A percentile compares a stretch with the other conserved stretches of the same genome.
Evolutionary conservation across 1,284 basidiomycete species (phyloP).

Genomic region (Cryptococcus sp.): DNA sequence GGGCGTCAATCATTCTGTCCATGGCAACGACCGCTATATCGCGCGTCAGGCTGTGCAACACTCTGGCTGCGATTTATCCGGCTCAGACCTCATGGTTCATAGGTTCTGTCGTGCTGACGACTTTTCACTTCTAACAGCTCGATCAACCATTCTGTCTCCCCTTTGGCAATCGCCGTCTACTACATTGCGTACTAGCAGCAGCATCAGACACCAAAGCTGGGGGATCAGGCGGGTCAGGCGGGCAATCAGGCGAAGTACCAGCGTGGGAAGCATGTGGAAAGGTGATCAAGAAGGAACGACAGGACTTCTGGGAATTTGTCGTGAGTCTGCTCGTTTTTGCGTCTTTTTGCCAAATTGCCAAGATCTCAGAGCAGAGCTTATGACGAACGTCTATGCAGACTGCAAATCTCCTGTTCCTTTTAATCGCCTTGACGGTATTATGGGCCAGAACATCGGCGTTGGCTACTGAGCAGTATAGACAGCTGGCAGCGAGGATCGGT

Average conservation of each 20-base stretch:
- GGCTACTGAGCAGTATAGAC: slow-evolving; percentile 70
- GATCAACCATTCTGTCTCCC: slow-evolving; percentile 85
- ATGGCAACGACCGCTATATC: too few relatives aligned
- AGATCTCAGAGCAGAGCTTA: neutral
- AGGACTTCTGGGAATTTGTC: slow-evolving; percentile 84
- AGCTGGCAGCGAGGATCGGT: slow-evolving; percentile 76
- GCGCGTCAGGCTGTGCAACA: too few relatives aligned
- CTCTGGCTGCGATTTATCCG: too few relatives aligned
- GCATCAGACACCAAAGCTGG: slow-evolving; percentile 17
- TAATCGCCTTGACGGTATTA: slow-evolving; percentile 66
- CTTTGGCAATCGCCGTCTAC: slow-evolving; percentile 80
- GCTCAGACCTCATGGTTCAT: too few relatives aligned
- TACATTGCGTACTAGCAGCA: slow-evolving; percentile 68
- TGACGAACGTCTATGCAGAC: slow-evolving; percentile 34
- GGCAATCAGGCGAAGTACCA: slow-evolving; percentile 64
- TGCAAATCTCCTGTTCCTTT: slow-evolving; percentile 70
- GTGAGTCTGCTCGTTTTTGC: slow-evolving; percentile 55
- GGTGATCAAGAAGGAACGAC: slow-evolving; percentile 71
- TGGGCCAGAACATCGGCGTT: slow-evolving; percentile 68
- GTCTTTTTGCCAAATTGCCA: too few relatives aligned
- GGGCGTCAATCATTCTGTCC: neutral
- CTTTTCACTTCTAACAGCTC: slow-evolving; percentile 57
- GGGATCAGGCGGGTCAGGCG: slow-evolving; percentile 14
- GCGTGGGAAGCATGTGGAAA: slow-evolving; percentile 90
- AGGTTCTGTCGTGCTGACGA: too few relatives aligned